phyloP scores from a whole-genome alignment of 1,139 yeast species.

The Yarrowia galli region DNA sequence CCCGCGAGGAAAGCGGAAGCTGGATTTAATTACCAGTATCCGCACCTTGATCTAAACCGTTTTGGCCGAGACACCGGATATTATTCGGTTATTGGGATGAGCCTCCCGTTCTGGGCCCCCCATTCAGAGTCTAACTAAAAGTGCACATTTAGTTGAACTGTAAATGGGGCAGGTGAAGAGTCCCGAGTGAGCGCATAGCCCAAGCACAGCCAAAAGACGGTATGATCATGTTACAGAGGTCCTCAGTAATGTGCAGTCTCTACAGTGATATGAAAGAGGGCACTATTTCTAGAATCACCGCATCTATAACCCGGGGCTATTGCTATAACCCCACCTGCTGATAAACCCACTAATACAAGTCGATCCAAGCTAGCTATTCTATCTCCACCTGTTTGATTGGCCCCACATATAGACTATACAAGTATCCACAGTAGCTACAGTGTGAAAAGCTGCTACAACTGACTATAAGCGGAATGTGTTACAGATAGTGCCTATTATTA shows the following conservation, averaged over 20 bases:
- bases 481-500: not conserved
- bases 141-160: not conserved
- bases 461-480: too few species aligned
- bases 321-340: not conserved
- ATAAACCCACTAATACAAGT: not conserved
- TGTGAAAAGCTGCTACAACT: not conserved
- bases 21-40: too few species aligned
- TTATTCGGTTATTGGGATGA: not conserved
- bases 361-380: not conserved
- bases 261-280: too few species aligned
- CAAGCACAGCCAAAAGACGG: too few species aligned
- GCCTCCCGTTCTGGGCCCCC: not conserved
- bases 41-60: not conserved
- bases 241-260: too few species aligned
- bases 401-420: not conserved
- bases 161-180: not conserved
- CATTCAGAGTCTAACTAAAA: not conserved
- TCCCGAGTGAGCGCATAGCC: not conserved
- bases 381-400: not conserved
- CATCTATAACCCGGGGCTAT: not conserved
- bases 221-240: too few species aligned
- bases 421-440: not conserved
- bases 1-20: too few species aligned
- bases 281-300: too few species aligned
- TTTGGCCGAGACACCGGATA: not conserved